These are phyloP conservation scores for Diaporthe citrichinensis DNA, from an alignment of 2,329 filamentous ascomycete genomes.

Conservation along the genomic window DNA sequence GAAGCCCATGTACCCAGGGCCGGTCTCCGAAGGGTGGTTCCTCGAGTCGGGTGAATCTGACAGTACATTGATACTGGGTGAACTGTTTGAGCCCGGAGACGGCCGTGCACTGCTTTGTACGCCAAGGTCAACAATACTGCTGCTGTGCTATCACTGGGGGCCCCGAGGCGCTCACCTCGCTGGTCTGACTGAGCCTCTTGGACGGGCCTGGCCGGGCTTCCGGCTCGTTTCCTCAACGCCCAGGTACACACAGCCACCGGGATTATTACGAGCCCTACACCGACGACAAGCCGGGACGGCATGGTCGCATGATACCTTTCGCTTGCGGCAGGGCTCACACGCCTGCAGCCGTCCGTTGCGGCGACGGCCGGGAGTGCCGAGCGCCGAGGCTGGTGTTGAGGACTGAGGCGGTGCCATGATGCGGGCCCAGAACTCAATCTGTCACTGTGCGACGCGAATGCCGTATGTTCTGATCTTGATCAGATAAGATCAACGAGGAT, in stretches of 20 bases:
- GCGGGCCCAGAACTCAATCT: background rate
- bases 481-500: constrained; percentile 8
- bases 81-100: background rate
- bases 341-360: constrained; percentile 42
- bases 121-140: background rate
- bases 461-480: background rate
- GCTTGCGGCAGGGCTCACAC: constrained; percentile 56
- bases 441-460: background rate
- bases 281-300: constrained; percentile 56
- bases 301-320: constrained; percentile 61
- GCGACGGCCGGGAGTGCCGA: constrained; percentile 42
- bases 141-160: background rate
- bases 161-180: background rate
- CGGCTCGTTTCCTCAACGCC: constrained; percentile 36
- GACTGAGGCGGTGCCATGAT: constrained; percentile 2
- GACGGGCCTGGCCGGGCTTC: constrained; percentile 37
- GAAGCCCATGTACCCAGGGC: constrained; percentile 60
- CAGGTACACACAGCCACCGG: constrained; percentile 54
- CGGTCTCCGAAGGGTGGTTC: constrained; percentile 23
- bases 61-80: background rate
- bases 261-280: constrained; percentile 54
- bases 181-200: background rate
- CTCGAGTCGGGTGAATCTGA: constrained; percentile 24
- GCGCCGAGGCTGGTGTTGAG: constrained; percentile 25
- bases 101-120: background rate